A percentile compares a stretch with the other conserved stretches of the same genome.
Evolutionary conservation across 371 early-diverging fungal species (phyloP).

Genomic region (Saksenaea vasiformis): DNA sequence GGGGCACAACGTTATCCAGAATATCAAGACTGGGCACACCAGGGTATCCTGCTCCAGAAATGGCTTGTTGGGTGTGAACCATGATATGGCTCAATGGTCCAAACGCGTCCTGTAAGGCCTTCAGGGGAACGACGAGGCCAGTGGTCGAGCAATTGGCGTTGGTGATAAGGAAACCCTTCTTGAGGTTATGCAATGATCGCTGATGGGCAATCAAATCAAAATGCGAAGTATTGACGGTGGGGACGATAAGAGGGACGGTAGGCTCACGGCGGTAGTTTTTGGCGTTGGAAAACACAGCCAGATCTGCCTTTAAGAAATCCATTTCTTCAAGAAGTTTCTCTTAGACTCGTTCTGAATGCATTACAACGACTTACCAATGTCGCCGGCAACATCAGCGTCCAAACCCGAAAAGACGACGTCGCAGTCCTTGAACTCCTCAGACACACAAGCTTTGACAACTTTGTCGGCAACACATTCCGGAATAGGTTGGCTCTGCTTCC

Average conservation of each 20-base stretch:
- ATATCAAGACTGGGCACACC: constrained; percentile 94
- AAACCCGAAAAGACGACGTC: constrained; percentile 93
- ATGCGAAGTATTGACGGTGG: constrained; percentile 88
- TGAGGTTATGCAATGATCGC: constrained; percentile 58
- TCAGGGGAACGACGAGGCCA: constrained; percentile 89
- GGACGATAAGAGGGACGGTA: constrained; percentile 90
- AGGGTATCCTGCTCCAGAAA: constrained; percentile 96
- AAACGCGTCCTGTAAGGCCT: constrained; percentile 88
- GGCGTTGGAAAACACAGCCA: constrained; percentile 94
- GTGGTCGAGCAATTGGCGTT: constrained; percentile 98
- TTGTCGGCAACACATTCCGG: constrained; percentile 64
- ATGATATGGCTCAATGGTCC: constrained; percentile 78
- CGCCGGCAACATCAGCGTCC: constrained; percentile 92
- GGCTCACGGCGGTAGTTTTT: constrained; percentile 93
- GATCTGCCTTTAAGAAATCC: constrained; percentile 80
- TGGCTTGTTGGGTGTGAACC: constrained; percentile 94
- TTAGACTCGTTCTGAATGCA: not conserved
- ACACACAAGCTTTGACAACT: constrained; percentile 76
- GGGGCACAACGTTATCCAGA: constrained; percentile 92
- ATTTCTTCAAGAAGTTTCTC: constrained; percentile 53
- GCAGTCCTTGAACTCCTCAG: constrained; percentile 75
- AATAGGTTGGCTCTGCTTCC: constrained; percentile 86
- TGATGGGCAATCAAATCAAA: constrained; percentile 81
- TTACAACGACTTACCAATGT: constrained; percentile 64
- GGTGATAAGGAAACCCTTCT: constrained; percentile 90